phyloP scores from a whole-genome alignment of 306 rosid genomes.

The Gastrolobium bilobum region DNA sequence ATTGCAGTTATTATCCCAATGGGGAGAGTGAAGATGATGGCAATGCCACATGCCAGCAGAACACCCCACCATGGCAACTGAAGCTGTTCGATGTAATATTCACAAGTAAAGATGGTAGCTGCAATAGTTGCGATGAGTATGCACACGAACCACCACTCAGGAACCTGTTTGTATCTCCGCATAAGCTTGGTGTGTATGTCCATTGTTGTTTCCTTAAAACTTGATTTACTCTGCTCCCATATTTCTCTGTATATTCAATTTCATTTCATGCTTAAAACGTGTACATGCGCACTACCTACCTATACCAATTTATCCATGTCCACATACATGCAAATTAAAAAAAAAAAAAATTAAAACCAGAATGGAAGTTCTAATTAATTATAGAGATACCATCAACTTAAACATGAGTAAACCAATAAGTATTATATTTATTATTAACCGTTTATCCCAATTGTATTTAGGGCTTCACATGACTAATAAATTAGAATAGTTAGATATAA shows the following conservation, averaged over 20 bases:
- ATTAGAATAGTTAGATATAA: no score
- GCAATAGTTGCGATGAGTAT: slow-evolving; percentile 71
- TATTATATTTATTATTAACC: no score
- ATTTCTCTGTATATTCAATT: slow-evolving; percentile 66
- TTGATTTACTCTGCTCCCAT: slow-evolving; percentile 84
- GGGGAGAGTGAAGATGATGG: slow-evolving; percentile 91
- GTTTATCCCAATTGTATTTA: no score
- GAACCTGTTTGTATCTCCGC: slow-evolving; percentile 81
- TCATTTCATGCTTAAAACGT: not conserved
- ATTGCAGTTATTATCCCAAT: slow-evolving; percentile 92
- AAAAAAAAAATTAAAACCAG: not conserved
- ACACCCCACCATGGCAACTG: slow-evolving; percentile 99
- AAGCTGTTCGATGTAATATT: slow-evolving; percentile 80
- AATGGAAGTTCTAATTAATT: not conserved
- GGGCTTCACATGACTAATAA: no score
- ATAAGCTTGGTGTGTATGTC: slow-evolving; percentile 86
- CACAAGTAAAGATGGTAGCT: slow-evolving; percentile 66
- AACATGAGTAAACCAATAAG: no score
- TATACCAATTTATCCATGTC: not conserved
- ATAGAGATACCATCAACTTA: no score
- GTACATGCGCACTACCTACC: not conserved
- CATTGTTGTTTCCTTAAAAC: slow-evolving; percentile 64
- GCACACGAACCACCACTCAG: slow-evolving; percentile 89
- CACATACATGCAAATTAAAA: not conserved
- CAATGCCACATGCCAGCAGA: slow-evolving; percentile 79